Base-by-base conservation (phyloP, 306 rosid species). In the Rubus idaeus region DNA sequence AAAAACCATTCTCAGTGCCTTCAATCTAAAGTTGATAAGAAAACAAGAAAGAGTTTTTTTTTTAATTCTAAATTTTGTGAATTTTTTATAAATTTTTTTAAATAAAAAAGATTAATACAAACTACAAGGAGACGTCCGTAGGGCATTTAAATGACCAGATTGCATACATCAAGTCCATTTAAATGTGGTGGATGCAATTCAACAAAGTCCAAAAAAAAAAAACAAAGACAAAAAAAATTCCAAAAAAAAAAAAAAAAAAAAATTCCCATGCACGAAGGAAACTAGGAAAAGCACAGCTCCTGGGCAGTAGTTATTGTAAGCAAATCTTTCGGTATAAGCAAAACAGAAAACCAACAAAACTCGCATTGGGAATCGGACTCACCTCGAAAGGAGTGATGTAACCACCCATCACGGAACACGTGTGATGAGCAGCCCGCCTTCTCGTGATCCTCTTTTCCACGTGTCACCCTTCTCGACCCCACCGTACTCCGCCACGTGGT, bases 351-450 rank as follows among this genome's bases (percentile, higher is more conserved):
- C 70, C 89, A 77, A 74, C 26, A 35, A 37, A 30, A 52, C 41
- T 46, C 76, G 88, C 93, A 87, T 82, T 35, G 86, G 87, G 89
- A 90, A 76, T 10, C 87, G 91, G 88, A 77, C 80, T 58, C 5
- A 71, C 5, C 76, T 64, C 77, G 82, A 71, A 87, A 76, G 23
- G 60, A 8, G 75, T 71, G 75, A 73, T 4, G 16, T 30, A 73
- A 21, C 67, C 53, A 56, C 52, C 42, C 42, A 55, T 56, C 41
- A 40, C 52, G 67, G 55, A 67, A 60, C 77, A 73, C 77, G 68
- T 73, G 82, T 79, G 78, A 57, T 68, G 50, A 11, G 50, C 8
- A 1, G 11, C 55, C 70, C 47, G 16, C 26, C n/a, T n/a, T 57
- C 62, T 55, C 80, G 64, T 40, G 51, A 61, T 63, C 5, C 42